Evolutionary conservation across 805 yeast species (phyloP).

Genomic region (Cyberlindnera veronae): DNA sequence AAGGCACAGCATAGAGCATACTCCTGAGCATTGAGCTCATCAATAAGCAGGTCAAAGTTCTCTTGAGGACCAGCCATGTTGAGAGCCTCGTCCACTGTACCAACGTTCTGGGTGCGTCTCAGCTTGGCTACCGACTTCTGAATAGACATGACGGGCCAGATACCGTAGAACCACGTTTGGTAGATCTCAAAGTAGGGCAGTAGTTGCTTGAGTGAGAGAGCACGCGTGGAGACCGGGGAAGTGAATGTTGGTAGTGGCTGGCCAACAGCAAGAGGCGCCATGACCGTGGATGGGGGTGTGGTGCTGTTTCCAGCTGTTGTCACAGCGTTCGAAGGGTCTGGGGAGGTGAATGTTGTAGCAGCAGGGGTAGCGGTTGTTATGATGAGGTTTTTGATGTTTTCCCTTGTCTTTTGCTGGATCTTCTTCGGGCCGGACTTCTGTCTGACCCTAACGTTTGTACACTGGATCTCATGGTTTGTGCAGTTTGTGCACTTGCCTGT

Average conservation of each 20-base stretch:
- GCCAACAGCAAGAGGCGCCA: no score
- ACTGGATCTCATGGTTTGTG: slow-evolving; percentile 20
- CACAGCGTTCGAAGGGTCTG: neutral
- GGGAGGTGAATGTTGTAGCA: neutral
- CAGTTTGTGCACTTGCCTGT: slow-evolving; percentile 23
- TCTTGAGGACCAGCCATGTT: slow-evolving; percentile 4
- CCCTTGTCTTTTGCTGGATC: slow-evolving; percentile 23
- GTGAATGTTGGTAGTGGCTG: neutral
- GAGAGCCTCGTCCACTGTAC: slow-evolving; percentile 6
- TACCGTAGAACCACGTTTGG: slow-evolving; percentile 27
- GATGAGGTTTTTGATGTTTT: slow-evolving; percentile 15
- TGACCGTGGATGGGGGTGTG: no score
- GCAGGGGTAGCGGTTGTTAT: neutral
- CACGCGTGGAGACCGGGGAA: neutral
- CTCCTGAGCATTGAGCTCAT: slow-evolving; percentile 14
- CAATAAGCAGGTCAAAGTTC: slow-evolving; percentile 5
- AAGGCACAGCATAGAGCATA: slow-evolving; percentile 24
- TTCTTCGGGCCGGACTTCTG: slow-evolving; percentile 27
- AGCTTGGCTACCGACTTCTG: slow-evolving; percentile 16
- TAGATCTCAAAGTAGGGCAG: slow-evolving; percentile 24
- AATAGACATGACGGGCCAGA: slow-evolving; percentile 26
- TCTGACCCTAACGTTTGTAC: slow-evolving; percentile 24
- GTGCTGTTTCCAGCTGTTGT: no score
- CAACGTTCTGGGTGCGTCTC: slow-evolving; percentile 1
- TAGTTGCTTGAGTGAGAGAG: slow-evolving; percentile 19